Evolutionary conservation across 2,329 filamentous ascomycete species (phyloP).

Genomic region (Alternaria sp.): DNA sequence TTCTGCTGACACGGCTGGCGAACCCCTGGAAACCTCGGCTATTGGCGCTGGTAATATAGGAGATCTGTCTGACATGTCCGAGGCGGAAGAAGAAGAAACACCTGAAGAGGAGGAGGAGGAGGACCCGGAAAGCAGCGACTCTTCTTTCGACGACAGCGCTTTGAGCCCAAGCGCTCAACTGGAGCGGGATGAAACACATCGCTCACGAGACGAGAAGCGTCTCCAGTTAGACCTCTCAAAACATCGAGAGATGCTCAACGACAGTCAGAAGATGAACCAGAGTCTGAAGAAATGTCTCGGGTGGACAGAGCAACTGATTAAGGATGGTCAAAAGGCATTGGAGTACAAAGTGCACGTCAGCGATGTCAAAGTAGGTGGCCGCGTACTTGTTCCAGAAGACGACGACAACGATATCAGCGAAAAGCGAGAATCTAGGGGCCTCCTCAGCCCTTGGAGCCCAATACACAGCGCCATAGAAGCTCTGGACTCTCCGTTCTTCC

Average conservation of each 20-base stretch:
- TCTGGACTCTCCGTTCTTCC: slow-evolving; percentile 31
- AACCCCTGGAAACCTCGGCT: slow-evolving; percentile 55
- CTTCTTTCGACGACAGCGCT: slow-evolving; percentile 62
- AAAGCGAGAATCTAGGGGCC: slow-evolving; percentile 35
- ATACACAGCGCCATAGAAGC: slow-evolving; percentile 34
- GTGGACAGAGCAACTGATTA: slow-evolving; percentile 91
- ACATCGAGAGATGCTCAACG: slow-evolving; percentile 86
- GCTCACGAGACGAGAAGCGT: slow-evolving; percentile 80
- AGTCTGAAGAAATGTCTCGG: slow-evolving; percentile 88
- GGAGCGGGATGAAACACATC: slow-evolving; percentile 60
- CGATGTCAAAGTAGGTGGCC: slow-evolving; percentile 82
- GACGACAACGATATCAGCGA: slow-evolving; percentile 58
- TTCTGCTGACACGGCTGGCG: slow-evolving; percentile 64
- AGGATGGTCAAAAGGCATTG: slow-evolving; percentile 85
- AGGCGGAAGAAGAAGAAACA: slow-evolving; percentile 47
- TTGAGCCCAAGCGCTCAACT: slow-evolving; percentile 54
- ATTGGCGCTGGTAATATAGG: slow-evolving; percentile 46
- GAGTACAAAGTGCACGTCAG: slow-evolving; percentile 81
- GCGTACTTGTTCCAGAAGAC: slow-evolving; percentile 78
- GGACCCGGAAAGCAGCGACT: slow-evolving; percentile 58
- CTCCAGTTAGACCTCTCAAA: slow-evolving; percentile 86
- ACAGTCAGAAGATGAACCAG: slow-evolving; percentile 95
- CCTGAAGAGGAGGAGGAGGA: slow-evolving; percentile 42
- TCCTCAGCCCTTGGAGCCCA: slow-evolving; percentile 51
- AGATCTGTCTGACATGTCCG: slow-evolving; percentile 50